Percentiles rank a stretch among this genome's conserved stretches.
phyloP scores from a whole-genome alignment of 2,329 filamentous ascomycete genomes.

The Tolypocladium paradoxum region DNA sequence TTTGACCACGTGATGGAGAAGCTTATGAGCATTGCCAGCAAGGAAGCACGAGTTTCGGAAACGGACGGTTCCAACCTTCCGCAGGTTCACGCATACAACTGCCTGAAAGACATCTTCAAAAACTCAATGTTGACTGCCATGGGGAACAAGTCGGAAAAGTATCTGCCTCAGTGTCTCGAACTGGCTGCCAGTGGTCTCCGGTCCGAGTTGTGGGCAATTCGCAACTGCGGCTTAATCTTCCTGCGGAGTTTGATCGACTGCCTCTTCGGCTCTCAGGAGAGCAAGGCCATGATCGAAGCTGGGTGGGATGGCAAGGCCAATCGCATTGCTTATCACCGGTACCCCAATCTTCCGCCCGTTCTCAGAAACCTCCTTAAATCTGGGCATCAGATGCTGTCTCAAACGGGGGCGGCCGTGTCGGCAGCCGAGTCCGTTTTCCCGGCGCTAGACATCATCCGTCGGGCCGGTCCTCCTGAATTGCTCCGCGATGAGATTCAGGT shows the following conservation, averaged over 20 bases:
- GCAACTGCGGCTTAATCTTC: constrained; percentile 85
- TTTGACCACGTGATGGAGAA: constrained; percentile 55
- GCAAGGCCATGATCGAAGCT: constrained; percentile 48
- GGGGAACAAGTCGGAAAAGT: constrained; percentile 59
- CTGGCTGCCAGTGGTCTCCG: constrained; percentile 73
- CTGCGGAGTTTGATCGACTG: constrained; percentile 76
- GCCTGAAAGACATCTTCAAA: constrained; percentile 83
- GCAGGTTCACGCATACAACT: constrained; percentile 93
- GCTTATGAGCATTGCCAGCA: constrained; percentile 47
- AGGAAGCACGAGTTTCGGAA: constrained; percentile 40
- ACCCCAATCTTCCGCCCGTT: constrained; percentile 52
- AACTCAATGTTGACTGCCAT: constrained; percentile 66
- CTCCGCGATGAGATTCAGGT: constrained; percentile 43
- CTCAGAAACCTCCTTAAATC: constrained; percentile 51
- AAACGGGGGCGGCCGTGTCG: constrained; percentile 19
- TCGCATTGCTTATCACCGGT: constrained; percentile 59
- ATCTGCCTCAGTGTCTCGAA: constrained; percentile 62
- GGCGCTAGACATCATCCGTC: constrained; percentile 68
- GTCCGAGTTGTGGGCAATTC: constrained; percentile 82
- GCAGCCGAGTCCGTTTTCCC: constrained; percentile 68
- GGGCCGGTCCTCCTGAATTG: constrained; percentile 54
- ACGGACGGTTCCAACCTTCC: constrained; percentile 60
- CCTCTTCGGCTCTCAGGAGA: constrained; percentile 66
- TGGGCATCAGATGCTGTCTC: constrained; percentile 33
- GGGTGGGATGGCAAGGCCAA: constrained; percentile 55